Base-by-base conservation (phyloP, 2,329 filamentous ascomycete species). In the Madurella mycetomatis region DNA sequence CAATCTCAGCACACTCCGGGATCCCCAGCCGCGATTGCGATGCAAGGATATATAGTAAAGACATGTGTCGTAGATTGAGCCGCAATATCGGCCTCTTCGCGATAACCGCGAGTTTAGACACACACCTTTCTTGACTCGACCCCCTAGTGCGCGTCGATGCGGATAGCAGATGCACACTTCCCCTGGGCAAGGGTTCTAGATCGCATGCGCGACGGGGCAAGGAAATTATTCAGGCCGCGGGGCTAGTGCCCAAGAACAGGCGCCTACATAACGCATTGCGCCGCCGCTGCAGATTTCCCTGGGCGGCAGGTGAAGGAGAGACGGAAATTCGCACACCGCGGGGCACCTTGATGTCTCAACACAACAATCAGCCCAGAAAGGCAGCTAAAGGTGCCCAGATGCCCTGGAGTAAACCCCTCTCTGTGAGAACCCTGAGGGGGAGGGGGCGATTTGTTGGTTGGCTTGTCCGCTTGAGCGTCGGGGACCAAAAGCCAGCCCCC, bases 11-110 rank as follows among this genome's bases (percentile, higher is more conserved):
- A 57, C 51, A 47, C 55, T 54, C 46, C 51, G 45, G 42, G 41
- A 49, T 50, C 16, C 32, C 25, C 25, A n/a, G 47, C 47, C 37
- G 46, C 53, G 41, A 37, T 41, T 30, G 16, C 32, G 16, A 52
- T 44, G 40, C 43, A 51, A 51, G 47, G 19, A 16, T 37, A 46
- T n/a, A 46, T 54, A 49, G 32, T 19, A 31, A 45, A 37, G 18
- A 34, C 55, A 58, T 54, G 47, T 51, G 46, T 43, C 32, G 37
- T 57, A 52, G 47, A 62, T 59, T 62, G 55, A 58, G 53, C 43
- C 48, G 45, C 53, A 56, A 53, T 51, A 48, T 53, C 34, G 15
- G 31, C 8, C 41, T 44, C 17, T 46, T 45, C 16, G 9, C 50
- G 41, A 41, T 18, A 13, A 47, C 19, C 32, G 13, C 9, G 15